Conservation (phyloP, 1,284 basidiomycete species). For the Ceratobasidium sp. region DNA sequence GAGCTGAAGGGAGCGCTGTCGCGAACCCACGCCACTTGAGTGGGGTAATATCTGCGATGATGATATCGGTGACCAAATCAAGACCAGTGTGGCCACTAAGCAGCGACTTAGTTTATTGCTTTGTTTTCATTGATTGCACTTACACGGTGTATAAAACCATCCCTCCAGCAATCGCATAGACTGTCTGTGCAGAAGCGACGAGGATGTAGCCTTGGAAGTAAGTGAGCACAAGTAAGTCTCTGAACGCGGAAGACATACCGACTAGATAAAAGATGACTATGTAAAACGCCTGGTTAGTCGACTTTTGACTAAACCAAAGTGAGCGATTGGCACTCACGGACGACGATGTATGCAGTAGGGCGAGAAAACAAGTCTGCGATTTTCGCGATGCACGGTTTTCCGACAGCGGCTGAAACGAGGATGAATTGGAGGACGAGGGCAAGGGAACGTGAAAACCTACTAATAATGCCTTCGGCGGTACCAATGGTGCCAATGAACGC, state of each 20-base stretch:
- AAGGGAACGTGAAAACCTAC: slow-evolving; percentile 3
- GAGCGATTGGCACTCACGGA: not conserved
- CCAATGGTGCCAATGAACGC: slow-evolving; percentile 43
- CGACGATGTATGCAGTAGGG: slow-evolving; percentile 51
- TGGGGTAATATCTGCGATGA: slow-evolving; percentile 60
- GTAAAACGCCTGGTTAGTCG: not conserved
- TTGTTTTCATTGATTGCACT: slow-evolving; percentile 46
- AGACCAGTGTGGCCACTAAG: slow-evolving; percentile 51
- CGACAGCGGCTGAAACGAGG: slow-evolving; percentile 56
- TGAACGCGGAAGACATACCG: slow-evolving; percentile 44
- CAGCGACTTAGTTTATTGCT: slow-evolving; percentile 31
- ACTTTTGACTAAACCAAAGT: not conserved
- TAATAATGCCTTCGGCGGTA: slow-evolving; percentile 36
- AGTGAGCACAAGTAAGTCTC: slow-evolving; percentile 7
- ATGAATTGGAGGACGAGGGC: not conserved
- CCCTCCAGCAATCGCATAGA: slow-evolving; percentile 56
- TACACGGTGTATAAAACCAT: slow-evolving; percentile 44
- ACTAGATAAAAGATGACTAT: slow-evolving; percentile 45
- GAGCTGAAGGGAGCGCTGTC: slow-evolving; percentile 53
- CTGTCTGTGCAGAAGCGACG: slow-evolving; percentile 54
- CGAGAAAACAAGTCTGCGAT: slow-evolving; percentile 54
- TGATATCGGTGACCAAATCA: slow-evolving; percentile 55
- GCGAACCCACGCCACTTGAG: slow-evolving; percentile 59
- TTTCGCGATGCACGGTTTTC: slow-evolving; percentile 61
- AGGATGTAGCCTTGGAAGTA: slow-evolving; percentile 50